These are phyloP conservation scores for Fonsecaea erecta DNA, from an alignment of 2,329 filamentous ascomycete species.

Conservation along the genomic window DNA sequence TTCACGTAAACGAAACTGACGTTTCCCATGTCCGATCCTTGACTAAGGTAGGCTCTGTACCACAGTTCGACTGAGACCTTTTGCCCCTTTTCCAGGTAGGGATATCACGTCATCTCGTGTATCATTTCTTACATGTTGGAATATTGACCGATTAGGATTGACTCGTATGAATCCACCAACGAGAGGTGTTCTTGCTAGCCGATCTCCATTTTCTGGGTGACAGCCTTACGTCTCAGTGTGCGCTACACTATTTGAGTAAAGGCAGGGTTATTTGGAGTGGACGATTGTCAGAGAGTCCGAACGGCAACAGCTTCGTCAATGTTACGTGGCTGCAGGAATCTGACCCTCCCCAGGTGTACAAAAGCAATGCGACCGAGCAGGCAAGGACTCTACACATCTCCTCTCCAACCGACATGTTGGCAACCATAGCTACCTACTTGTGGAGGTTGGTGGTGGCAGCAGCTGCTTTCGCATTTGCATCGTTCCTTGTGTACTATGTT, in stretches of 20 bases:
- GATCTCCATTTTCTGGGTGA: not conserved
- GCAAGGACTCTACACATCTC: not conserved
- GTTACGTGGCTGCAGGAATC: not conserved
- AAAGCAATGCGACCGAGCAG: not conserved
- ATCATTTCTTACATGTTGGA: not conserved
- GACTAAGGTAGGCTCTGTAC: not conserved
- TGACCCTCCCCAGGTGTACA: not conserved
- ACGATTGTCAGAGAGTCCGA: not conserved
- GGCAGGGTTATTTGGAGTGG: not conserved
- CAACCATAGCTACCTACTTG: not conserved
- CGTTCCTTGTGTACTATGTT: slow-evolving; percentile 13
- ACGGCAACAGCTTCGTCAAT: not conserved
- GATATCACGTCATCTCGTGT: not conserved
- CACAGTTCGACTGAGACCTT: not conserved
- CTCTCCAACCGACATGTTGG: not conserved
- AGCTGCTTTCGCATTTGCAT: not conserved
- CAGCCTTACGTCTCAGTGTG: not conserved
- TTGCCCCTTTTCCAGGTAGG: not conserved
- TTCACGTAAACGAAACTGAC: not conserved
- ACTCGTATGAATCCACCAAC: not conserved
- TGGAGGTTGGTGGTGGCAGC: slow-evolving; percentile 4
- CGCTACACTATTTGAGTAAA: not conserved
- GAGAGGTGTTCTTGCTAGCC: not conserved
- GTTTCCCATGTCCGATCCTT: too few species aligned
- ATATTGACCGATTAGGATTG: not conserved